These are phyloP conservation scores for Cyclotella sp. DNA, from an alignment of 108 stramenopile genomes.

Conservation along the genomic window DNA sequence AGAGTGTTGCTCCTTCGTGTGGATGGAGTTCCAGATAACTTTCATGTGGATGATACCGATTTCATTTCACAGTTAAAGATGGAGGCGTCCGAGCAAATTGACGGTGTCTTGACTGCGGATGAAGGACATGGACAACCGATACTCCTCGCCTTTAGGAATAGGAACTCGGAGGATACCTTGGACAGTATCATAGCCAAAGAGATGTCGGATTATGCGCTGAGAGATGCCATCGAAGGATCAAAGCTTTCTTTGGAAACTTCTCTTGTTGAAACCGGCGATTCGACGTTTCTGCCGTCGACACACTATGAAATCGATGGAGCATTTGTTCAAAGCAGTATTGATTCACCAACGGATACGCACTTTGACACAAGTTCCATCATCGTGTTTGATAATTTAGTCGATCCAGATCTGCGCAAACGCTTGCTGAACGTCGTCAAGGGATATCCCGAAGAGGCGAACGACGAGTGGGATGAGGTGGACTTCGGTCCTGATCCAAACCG, in stretches of 20 bases:
- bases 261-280: not conserved
- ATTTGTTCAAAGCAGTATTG: conserved; percentile 29
- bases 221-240: conserved; percentile 14
- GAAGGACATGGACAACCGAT: conserved; percentile 27
- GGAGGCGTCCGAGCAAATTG: conserved; percentile 25
- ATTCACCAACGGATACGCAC: conserved; percentile 24
- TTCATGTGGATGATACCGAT: conserved; percentile 31
- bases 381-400: conserved; percentile 67
- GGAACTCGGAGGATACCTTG: conserved; percentile 2
- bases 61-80: conserved; percentile 26
- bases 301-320: conserved; percentile 65
- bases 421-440: conserved; percentile 62
- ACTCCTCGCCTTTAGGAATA: conserved; percentile 20
- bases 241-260: not conserved
- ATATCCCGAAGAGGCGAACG: conserved; percentile 13
- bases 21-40: not conserved
- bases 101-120: not conserved
- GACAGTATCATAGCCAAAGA: conserved; percentile 37
- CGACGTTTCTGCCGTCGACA: conserved; percentile 36
- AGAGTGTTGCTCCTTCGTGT: conserved; percentile 18
- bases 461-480: conserved; percentile 50
- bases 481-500: conserved; percentile 68
- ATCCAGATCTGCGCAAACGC: conserved; percentile 49
- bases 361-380: conserved; percentile 67
- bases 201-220: conserved; percentile 50